Evolutionary conservation across 306 rosid genomes (phyloP), one percentile per base, ranked within the genome.

Genomic region (Acacia confusa): DNA sequence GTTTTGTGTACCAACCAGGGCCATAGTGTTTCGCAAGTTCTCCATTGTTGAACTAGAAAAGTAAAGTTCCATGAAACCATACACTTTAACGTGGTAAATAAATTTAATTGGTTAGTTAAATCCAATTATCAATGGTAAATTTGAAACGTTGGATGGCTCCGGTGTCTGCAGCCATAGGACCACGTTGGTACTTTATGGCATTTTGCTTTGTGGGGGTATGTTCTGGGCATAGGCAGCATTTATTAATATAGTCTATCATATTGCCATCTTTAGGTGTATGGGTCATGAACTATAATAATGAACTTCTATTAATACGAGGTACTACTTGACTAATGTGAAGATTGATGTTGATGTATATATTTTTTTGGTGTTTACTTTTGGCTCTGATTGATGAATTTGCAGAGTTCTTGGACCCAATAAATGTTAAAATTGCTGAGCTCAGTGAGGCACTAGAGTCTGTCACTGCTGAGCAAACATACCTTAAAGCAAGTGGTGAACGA

Each of bases 321-420:
- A 63, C 73, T 25, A 60, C 67, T 50, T 63, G 78, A 24, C 3
- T 2, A 34, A 32, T 76, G 71, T 67, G 77, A 38, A 57, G 65
- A 75, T 72, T 74, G 75, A 80, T 58, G 22, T 24, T 40, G 1
- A 17, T 50, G 24, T 52, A 2, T 19, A 1, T 48, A 38, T 9
- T 1, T 61, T 27, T 61, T 20, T 15, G 14, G 12, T 50, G 58
- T 17, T 76, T n/a, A 43, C 30, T 6, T 28, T 47, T 57, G 48
- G 66, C 63, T 32, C 67, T 68, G 75, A 68, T 72, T 30, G 58
- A 66, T 69, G 38, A 20, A 20, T 45, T 83, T 28, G 92, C 97
- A 93, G 99, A 96, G 85, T 98, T 92, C 83, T 86, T 95, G 89
- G 95, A 96, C 93, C 99, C 98, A 55, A 84, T 93, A n/a, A 96